A percentile compares a stretch with the other conserved stretches of the same genome.
phyloP scores from a whole-genome alignment of 129 eudicot genomes.

The Tagetes erecta region DNA sequence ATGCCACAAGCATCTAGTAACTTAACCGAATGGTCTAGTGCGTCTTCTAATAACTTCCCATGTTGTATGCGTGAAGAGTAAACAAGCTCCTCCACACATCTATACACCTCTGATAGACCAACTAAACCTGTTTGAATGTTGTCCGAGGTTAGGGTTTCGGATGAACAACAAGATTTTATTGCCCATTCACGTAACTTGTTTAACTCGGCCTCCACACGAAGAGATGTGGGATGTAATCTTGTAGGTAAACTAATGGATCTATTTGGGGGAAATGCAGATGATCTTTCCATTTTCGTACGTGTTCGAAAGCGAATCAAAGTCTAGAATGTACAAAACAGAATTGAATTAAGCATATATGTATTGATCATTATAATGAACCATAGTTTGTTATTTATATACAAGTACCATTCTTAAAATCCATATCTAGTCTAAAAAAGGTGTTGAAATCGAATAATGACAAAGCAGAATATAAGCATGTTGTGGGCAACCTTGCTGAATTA shows the following conservation, averaged over 20 bases:
- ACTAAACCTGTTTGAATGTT: constrained; percentile 42
- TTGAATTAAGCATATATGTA: not conserved
- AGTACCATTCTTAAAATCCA: constrained; percentile 10
- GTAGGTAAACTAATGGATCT: constrained; percentile 66
- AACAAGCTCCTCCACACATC: constrained; percentile 49
- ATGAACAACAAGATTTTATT: constrained; percentile 10
- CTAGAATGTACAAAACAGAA: not conserved
- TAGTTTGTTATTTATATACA: constrained; percentile 8
- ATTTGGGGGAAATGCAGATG: constrained; percentile 28
- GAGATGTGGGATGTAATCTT: constrained; percentile 47
- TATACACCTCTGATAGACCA: constrained; percentile 54
- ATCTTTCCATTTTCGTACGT: constrained; percentile 22
- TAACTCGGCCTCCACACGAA: constrained; percentile 41
- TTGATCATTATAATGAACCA: constrained; percentile 8
- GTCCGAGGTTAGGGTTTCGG: constrained; percentile 32
- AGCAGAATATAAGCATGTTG: constrained; percentile 41
- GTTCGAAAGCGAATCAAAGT: constrained; percentile 8
- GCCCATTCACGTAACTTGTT: constrained; percentile 44
- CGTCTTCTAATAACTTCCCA: constrained; percentile 40
- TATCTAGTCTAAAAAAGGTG: constrained; percentile 17
- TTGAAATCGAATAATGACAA: constrained; percentile 21
- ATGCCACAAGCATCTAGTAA: constrained; percentile 51
- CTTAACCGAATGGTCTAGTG: constrained; percentile 50
- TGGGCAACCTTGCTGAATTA: constrained; percentile 43
- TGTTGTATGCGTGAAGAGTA: constrained; percentile 41